Base-by-base conservation (phyloP, 192 early-diverging fungal genomes). In the Coemansia sp. region DNA sequence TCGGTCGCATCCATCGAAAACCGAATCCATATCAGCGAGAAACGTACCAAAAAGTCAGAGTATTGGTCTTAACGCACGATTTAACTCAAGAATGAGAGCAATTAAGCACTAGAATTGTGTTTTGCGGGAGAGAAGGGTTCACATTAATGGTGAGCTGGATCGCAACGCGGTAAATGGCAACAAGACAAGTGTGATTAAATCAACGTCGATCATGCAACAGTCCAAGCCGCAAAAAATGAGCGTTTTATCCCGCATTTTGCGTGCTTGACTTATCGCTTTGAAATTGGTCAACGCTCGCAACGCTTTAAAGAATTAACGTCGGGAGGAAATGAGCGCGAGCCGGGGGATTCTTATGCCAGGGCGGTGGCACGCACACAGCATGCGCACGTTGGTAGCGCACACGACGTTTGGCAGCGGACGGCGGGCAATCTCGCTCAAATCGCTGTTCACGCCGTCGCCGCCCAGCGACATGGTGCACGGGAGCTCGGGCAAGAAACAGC, bases 51-150 rank as follows among this genome's bases (percentile, higher is more conserved):
- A 65, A 60, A 39, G 5, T 23, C 23, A 38, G 56, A 37, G 41
- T 67, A 17, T 58, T 45, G 55, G 64, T 70, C 76, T 79, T 70
- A 73, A 73, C 70, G 76, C 76, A 73, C 66, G 70, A 66, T 79
- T 79, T 79, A 79, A 79, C 76, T 70, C 64, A 57, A 65, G 62
- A 56, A 56, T 43, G 65, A 70, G 68, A 70, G 74, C 68, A 67
- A 67, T 70, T 70, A 64, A 76, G 67, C 66, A 73, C 71, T 66
- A 63, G 54, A 60, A 59, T 47, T 64, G 39, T 45, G 58, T 45
- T 32, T 58, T 59, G 50, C 38, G 38, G 53, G 58, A 52, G 53
- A 60, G 66, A 60, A 55, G 56, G 55, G 52, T 45, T 19, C 21
- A 17, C 27, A 25, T 29, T 55, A 43, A 43, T 15, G 15, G 41